Evolutionary conservation across 768 basidiomycete species (phyloP), one percentile per base, ranked within the genome.

Genomic region (Suillus luteus): DNA sequence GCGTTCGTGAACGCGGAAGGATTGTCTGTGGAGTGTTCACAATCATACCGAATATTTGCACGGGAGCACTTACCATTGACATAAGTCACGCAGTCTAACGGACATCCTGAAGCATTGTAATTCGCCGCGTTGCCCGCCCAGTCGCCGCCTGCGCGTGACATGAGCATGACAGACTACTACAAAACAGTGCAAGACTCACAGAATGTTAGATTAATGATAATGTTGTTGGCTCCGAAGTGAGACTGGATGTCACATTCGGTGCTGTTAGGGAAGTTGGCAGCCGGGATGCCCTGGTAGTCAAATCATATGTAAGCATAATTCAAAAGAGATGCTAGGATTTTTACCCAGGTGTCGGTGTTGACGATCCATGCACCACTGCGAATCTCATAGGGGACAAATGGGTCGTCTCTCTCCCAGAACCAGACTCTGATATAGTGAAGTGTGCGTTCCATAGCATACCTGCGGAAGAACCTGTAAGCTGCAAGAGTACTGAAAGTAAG

Each of bases 1-100:
- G 92, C 89, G 38, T 89, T 77, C 11, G 67, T 66, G 75, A 92
- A 92, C 12, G 86, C 87, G 3, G 75, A 72, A 1, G 91, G 91
- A 68, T 90, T 87, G 65, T 85, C 87, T 89, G 63, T 19, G 14
- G 48, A 19, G 62, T 24, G 55, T 37, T 35, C 40, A 24, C 17
- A 3, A 31, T 27, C 63, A 14, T 62, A 55, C n/a, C 60, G 12
- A 3, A 35, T 33, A 55, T 19, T 54, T 5, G 40, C 46, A 24
- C 27, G 14, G 33, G 17, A 24, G 14, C 1, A 80, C 85, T 69
- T 62, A 86, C 88, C 77, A 41, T 75, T 17, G 24, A 57, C 55
- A 5, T 38, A 57, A 17, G 38, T 40, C 38, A 27, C 76, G 67
- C 87, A 88, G 17, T 76, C 78, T 9, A 79, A 80, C 1, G 85